These are phyloP conservation scores for Coriaria nepalensis DNA, from an alignment of 306 rosid species.

Conservation along the genomic window DNA sequence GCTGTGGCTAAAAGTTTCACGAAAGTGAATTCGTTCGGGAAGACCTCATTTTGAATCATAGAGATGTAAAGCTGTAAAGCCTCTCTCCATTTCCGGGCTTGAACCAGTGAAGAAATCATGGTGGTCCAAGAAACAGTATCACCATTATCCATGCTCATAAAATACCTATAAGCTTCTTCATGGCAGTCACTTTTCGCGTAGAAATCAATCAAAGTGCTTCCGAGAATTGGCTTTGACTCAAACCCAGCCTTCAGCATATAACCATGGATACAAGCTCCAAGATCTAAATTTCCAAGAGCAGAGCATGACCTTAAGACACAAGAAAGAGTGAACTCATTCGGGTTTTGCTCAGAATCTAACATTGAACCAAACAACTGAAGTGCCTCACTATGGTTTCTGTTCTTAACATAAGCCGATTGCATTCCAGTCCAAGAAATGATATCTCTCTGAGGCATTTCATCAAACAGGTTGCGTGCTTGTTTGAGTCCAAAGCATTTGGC, in stretches of 20 bases:
- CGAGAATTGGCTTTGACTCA: conserved; percentile 29
- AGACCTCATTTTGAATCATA: conserved; percentile 31
- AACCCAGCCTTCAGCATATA: conserved; percentile 42
- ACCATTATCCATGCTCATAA: conserved; percentile 24
- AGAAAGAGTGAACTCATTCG: conserved; percentile 46
- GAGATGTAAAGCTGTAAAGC: conserved; percentile 27
- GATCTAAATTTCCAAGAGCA: conserved; percentile 25
- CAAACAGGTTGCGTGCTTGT: conserved; percentile 44
- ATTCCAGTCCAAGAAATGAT: conserved; percentile 60
- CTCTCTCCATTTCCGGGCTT: conserved; percentile 35
- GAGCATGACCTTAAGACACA: conserved; percentile 41
- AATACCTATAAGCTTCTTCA: conserved; percentile 27
- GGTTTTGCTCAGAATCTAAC: conserved; percentile 29
- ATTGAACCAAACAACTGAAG: conserved; percentile 34
- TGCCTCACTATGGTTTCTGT: conserved; percentile 27
- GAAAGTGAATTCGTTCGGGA: conserved; percentile 54
- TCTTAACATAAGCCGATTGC: conserved; percentile 37
- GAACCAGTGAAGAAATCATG: conserved; percentile 45
- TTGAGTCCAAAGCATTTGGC: conserved; percentile 42
- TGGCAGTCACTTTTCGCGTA: conserved; percentile 30
- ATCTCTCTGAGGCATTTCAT: conserved; percentile 60
- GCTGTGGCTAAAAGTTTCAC: conserved; percentile 36
- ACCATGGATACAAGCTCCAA: conserved; percentile 36
- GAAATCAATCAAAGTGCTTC: conserved; percentile 36
- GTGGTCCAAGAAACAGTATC: conserved; percentile 54